These are phyloP conservation scores for Ophiostoma australiae DNA, from an alignment of 2,329 filamentous ascomycete species.

Conservation along the genomic window DNA sequence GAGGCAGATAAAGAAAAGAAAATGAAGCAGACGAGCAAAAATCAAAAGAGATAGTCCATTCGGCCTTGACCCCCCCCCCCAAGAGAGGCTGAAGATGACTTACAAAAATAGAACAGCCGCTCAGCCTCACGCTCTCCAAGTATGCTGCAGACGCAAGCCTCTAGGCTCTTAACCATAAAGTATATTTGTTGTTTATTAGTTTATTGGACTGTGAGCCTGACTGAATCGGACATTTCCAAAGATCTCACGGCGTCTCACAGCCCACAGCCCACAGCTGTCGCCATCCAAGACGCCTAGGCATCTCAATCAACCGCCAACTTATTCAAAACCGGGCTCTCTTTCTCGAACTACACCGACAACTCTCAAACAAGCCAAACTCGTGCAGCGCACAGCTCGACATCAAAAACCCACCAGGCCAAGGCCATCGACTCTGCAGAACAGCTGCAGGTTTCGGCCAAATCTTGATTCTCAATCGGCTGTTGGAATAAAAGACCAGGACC, in stretches of 20 bases:
- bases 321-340: neutral
- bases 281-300: neutral
- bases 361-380: neutral
- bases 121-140: neutral
- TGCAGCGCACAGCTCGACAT: no score
- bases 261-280: neutral
- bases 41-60: neutral
- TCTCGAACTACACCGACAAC: neutral
- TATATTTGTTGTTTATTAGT: neutral
- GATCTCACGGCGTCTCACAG: neutral
- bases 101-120: neutral
- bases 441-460: constrained; percentile 8
- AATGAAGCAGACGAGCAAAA: neutral
- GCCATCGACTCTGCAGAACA: neutral
- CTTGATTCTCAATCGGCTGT: neutral
- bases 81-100: neutral
- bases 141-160: neutral
- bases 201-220: neutral
- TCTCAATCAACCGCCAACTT: neutral
- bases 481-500: neutral
- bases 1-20: neutral
- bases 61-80: neutral
- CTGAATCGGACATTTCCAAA: neutral
- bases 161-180: neutral
- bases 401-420: neutral